Evolutionary conservation across 495 filamentous ascomycete genomes (phyloP).

Genomic region (Aspergillus indologenus): DNA sequence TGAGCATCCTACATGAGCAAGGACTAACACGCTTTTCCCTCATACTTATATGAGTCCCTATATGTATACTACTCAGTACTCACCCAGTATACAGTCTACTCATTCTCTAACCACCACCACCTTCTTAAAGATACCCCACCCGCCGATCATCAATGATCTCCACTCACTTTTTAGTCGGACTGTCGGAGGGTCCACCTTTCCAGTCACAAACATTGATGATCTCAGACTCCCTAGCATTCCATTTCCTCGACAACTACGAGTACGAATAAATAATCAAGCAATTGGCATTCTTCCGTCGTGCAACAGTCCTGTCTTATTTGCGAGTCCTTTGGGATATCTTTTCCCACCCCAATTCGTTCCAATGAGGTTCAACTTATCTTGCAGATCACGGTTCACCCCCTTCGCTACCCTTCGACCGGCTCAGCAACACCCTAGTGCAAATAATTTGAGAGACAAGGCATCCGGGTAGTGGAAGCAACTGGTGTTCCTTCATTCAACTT

Average conservation of each 20-base stretch:
- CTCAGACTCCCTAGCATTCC: neutral
- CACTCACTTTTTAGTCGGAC: neutral
- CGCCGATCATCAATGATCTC: neutral
- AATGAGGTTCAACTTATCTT: neutral
- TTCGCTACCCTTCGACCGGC: neutral
- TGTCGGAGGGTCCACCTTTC: neutral
- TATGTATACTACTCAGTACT: too few species aligned
- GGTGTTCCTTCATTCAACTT: neutral
- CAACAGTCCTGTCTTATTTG: neutral
- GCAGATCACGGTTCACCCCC: neutral
- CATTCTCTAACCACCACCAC: too few species aligned
- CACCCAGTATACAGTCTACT: too few species aligned
- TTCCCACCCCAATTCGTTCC: neutral
- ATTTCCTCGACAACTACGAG: neutral
- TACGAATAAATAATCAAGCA: neutral
- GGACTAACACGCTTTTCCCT: too few species aligned
- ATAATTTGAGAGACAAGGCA: neutral
- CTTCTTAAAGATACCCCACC: neutral
- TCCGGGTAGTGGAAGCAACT: neutral
- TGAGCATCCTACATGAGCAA: too few species aligned
- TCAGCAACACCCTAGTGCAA: neutral
- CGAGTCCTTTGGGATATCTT: neutral
- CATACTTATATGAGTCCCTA: too few species aligned
- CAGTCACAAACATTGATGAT: neutral
- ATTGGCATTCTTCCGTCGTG: neutral